Evolutionary conservation across 2,329 filamentous ascomycete genomes (phyloP).

Genomic region (Pseudonectria buxi): DNA sequence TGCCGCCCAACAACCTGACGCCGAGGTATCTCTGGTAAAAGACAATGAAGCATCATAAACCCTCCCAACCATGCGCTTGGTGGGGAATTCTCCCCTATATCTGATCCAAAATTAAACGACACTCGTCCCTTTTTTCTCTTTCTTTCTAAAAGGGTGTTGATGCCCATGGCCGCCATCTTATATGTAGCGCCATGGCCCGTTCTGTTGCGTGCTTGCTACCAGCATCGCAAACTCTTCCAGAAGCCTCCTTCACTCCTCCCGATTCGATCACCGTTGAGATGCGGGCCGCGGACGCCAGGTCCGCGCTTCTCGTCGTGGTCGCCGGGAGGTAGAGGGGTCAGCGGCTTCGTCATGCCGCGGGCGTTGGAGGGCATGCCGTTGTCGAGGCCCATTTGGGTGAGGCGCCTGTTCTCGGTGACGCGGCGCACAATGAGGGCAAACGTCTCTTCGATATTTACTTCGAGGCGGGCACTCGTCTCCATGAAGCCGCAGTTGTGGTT

Average conservation of each 20-base stretch:
- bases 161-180: neutral
- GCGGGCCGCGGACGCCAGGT: slow-evolving; percentile 38
- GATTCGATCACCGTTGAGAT: slow-evolving; percentile 35
- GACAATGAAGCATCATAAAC: slow-evolving; percentile 6
- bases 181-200: neutral
- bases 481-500: slow-evolving; percentile 72
- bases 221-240: slow-evolving; percentile 51
- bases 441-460: slow-evolving; percentile 86
- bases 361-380: slow-evolving; percentile 39
- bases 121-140: slow-evolving; percentile 6
- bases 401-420: slow-evolving; percentile 50
- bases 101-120: too few relatives aligned
- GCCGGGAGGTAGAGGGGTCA: slow-evolving; percentile 45
- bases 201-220: slow-evolving; percentile 30
- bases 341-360: slow-evolving; percentile 50
- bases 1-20: slow-evolving; percentile 16
- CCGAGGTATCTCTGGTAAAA: slow-evolving; percentile 25
- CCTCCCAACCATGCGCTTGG: too few relatives aligned
- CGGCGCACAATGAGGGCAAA: slow-evolving; percentile 64
- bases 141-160: slow-evolving; percentile 1
- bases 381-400: slow-evolving; percentile 41
- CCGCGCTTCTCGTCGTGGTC: slow-evolving; percentile 38
- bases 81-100: too few relatives aligned
- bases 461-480: slow-evolving; percentile 78
- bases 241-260: slow-evolving; percentile 40